Percentiles rank a stretch among this genome's conserved stretches.
Conservation (phyloP, 108 stramenopile species). For the Fragilariopsis cylindrus region DNA sequence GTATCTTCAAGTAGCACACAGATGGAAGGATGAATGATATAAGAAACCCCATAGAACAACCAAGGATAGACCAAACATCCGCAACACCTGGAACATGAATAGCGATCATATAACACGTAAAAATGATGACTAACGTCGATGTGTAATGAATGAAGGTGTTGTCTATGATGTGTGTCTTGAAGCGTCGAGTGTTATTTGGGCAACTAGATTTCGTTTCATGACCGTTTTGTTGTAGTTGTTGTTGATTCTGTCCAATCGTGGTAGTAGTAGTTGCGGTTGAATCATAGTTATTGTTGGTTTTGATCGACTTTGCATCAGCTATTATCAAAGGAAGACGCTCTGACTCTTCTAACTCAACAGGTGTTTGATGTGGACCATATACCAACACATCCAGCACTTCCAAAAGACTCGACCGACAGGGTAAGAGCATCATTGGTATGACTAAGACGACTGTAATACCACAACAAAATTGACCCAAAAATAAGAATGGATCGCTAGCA, state of each 20-base stretch:
- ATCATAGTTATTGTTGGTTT: not conserved
- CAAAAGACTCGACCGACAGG: conserved; percentile 58
- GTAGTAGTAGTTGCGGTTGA: not conserved
- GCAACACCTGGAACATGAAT: conserved; percentile 68
- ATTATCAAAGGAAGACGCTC: conserved; percentile 14
- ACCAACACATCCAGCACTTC: conserved; percentile 34
- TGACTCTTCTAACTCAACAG: conserved; percentile 16
- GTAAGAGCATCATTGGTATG: conserved; percentile 69
- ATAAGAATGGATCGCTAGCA: conserved; percentile 31
- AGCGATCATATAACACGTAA: conserved; percentile 56
- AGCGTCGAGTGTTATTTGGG: not conserved
- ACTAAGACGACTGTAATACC: conserved; percentile 66
- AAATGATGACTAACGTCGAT: conserved; percentile 54
- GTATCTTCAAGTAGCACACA: conserved; percentile 45
- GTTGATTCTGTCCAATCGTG: not conserved
- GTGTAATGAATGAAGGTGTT: conserved; percentile 47
- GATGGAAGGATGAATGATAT: conserved; percentile 77
- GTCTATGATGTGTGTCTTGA: conserved; percentile 13
- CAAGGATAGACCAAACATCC: conserved; percentile 73
- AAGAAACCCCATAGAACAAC: conserved; percentile 69
- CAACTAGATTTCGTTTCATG: not conserved
- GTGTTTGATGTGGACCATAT: conserved; percentile 19
- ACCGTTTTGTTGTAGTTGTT: not conserved
- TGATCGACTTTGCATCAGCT: not conserved
- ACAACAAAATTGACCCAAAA: conserved; percentile 68